A percentile compares a stretch with the other conserved stretches of the same genome.
These are phyloP conservation scores for Zopfia rhizophila DNA, from an alignment of 2,329 filamentous ascomycete genomes.

Conservation along the genomic window DNA sequence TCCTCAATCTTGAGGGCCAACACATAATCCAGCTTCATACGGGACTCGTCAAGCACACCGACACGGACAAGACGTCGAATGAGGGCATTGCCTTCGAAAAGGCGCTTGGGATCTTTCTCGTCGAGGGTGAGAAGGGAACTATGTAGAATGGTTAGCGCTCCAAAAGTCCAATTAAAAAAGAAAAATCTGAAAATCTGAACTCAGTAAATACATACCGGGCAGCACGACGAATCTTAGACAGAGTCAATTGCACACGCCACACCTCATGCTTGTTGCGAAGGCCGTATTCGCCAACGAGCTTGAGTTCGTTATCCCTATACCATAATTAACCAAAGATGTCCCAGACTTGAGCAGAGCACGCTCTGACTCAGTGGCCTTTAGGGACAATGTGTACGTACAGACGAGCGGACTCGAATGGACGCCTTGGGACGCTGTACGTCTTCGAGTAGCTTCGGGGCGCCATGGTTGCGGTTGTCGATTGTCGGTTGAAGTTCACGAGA, in stretches of 20 bases:
- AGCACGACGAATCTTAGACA: conserved; percentile 99
- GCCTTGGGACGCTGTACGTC: conserved; percentile 98
- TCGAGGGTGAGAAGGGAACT: conserved; percentile 99
- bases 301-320: conserved; percentile 96
- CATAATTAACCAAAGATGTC: conserved; percentile 73
- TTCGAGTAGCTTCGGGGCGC: conserved; percentile 84
- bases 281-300: conserved; percentile 99
- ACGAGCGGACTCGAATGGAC: conserved; percentile 99
- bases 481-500: conserved; percentile 15
- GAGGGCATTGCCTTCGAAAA: conserved; percentile 99
- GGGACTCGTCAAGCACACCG: conserved; percentile 99
- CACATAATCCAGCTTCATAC: conserved; percentile 99
- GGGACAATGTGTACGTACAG: conserved; percentile 79
- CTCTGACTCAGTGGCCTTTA: conserved; percentile 97
- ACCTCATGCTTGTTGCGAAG: conserved; percentile 99
- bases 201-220: conserved; percentile 78
- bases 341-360: conserved; percentile 98
- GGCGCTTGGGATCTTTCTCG: conserved; percentile 99
- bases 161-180: conserved; percentile 13
- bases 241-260: conserved; percentile 98
- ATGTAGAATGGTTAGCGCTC: conserved; percentile 33
- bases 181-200: conserved; percentile 10
- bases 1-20: conserved; percentile 99
- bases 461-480: conserved; percentile 53
- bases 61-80: conserved; percentile 99